Conservation (phyloP, 306 rosid species). For the Prunus campanulata region DNA sequence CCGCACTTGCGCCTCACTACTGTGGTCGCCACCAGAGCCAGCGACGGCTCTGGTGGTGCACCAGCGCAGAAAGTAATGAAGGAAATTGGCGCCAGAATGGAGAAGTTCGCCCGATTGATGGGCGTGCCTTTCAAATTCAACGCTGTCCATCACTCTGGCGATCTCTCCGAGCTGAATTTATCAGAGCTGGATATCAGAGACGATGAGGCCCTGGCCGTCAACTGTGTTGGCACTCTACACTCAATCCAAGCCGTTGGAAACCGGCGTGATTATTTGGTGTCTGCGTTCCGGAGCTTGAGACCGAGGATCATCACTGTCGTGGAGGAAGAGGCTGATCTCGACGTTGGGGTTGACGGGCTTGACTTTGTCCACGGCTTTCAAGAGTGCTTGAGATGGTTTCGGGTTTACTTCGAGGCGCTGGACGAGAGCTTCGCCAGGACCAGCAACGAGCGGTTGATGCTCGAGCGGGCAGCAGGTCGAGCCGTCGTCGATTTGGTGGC, state of each 20-base stretch:
- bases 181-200: constrained; percentile 44
- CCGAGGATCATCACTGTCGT: constrained; percentile 79
- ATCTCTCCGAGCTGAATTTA: constrained; percentile 60
- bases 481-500: constrained; percentile 82
- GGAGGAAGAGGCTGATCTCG: constrained; percentile 87
- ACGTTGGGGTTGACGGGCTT: constrained; percentile 62
- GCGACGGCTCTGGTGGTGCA: constrained; percentile 3
- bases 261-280: constrained; percentile 53
- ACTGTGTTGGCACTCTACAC: constrained; percentile 66
- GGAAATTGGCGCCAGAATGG: constrained; percentile 80
- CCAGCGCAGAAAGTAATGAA: constrained; percentile 63
- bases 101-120: constrained; percentile 89
- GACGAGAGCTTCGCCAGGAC: constrained; percentile 74
- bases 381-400: constrained; percentile 90
- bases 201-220: constrained; percentile 78
- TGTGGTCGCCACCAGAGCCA: constrained; percentile 39
- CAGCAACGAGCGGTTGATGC: constrained; percentile 69
- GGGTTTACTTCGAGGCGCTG: constrained; percentile 86
- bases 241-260: constrained; percentile 41
- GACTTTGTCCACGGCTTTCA: constrained; percentile 73
- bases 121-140: constrained; percentile 90
- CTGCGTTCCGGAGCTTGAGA: constrained; percentile 42
- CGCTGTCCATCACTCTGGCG: constrained; percentile 62
- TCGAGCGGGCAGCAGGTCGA: constrained; percentile 77
- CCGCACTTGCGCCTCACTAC: constrained; percentile 74